These are phyloP conservation scores for Quercus agrifolia DNA, from an alignment of 306 rosid genomes.

Conservation along the genomic window DNA sequence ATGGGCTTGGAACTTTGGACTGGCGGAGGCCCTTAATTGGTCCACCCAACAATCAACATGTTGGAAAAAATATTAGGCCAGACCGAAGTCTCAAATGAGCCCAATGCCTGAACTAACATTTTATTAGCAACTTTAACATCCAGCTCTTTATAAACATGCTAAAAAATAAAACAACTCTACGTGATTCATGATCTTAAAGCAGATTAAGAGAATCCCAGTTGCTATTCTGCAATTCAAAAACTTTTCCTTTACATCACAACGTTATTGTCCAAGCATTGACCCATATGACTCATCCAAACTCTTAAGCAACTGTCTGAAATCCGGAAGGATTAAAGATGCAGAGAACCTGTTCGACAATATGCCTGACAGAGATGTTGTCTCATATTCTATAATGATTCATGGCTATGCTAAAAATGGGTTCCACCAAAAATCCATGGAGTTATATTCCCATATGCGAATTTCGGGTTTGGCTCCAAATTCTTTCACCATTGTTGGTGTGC, in stretches of 20 bases:
- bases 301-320: neutral
- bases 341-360: slow-evolving; percentile 15
- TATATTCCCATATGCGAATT: slow-evolving; percentile 5
- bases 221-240: neutral
- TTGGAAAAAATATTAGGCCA: neutral
- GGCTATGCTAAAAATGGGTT: slow-evolving; percentile 10
- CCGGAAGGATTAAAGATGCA: slow-evolving; percentile 5
- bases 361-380: slow-evolving; percentile 7
- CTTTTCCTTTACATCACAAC: neutral
- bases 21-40: neutral
- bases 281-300: neutral
- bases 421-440: neutral
- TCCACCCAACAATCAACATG: neutral
- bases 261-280: neutral
- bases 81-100: neutral
- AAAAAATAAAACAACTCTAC: neutral
- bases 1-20: neutral
- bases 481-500: slow-evolving; percentile 7
- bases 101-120: neutral
- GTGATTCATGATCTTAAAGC: neutral
- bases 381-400: slow-evolving; percentile 16
- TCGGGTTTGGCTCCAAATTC: slow-evolving; percentile 11
- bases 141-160: neutral
- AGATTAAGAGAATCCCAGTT: neutral
- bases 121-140: too few species aligned